phyloP scores from a whole-genome alignment of 2,329 filamentous ascomycete species.

The Metarhizium guizhouense region DNA sequence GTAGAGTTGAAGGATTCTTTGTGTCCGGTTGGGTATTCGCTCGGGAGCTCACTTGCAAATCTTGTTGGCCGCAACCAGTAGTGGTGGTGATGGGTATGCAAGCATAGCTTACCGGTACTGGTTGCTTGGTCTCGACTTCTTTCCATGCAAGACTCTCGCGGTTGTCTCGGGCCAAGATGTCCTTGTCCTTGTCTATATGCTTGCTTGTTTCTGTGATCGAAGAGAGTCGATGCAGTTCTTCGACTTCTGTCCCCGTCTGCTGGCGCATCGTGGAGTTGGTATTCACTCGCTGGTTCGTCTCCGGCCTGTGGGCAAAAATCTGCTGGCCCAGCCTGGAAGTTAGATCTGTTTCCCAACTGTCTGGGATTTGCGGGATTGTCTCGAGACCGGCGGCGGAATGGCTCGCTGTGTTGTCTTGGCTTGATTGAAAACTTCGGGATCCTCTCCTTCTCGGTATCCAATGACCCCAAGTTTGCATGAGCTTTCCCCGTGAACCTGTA shows the following conservation, averaged over 20 bases:
- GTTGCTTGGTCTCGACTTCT: background rate
- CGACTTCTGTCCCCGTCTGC: background rate
- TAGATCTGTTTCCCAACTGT: background rate
- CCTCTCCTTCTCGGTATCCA: conserved; percentile 10
- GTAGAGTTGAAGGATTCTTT: background rate
- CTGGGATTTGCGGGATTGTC: background rate
- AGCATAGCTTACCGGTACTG: conserved; percentile 25
- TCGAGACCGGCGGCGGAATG: background rate
- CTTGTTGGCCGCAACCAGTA: conserved; percentile 41
- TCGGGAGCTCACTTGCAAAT: background rate
- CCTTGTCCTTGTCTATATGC: background rate
- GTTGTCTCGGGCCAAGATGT: background rate
- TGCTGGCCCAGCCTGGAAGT: background rate
- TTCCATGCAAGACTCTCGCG: background rate
- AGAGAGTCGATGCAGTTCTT: background rate
- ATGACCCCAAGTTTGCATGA: conserved; percentile 3
- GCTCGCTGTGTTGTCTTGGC: background rate
- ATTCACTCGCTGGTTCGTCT: background rate
- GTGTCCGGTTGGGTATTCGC: background rate
- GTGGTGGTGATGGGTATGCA: conserved; percentile 54
- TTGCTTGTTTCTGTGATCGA: background rate
- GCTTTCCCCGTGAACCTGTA: background rate
- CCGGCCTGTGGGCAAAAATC: conserved; percentile 5
- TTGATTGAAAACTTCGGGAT: background rate
- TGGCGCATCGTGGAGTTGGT: background rate